Evolutionary conservation across 2,329 filamentous ascomycete genomes (phyloP), one percentile per base, ranked within the genome.

Genomic region (Botryotinia globosa): DNA sequence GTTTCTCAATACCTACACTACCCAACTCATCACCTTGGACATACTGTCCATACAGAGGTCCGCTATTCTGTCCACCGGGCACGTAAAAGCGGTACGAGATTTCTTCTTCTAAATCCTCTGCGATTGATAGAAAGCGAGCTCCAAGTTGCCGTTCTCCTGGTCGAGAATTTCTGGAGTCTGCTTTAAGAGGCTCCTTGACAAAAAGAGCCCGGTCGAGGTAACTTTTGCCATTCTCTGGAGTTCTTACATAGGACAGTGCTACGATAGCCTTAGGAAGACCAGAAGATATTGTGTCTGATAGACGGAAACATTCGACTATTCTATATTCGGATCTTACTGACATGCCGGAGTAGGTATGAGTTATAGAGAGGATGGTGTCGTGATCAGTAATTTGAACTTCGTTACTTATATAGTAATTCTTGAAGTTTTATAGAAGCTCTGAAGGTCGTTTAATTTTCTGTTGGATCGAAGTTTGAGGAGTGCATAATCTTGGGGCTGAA

Each of bases 91-190:
- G 59, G 25, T 16, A 18, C 14, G 14, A 16, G 20, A 42, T 42
- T 6, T 62, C 37, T 39, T 39, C 14, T 29, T 42, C 10, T 5
- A 42, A 5, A n/a, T 29, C 59, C 34, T 39, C 59, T n/a, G 22
- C 14, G 3, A 62, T 25, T 14, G 16, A n/a, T 16, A 39, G 10
- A n/a, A 62, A 62, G 5, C 34, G 25, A 18, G 9, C 22, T 39
- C 12, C 5, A 39, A 25, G 37, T 62, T 7, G 10, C 14, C 2
- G 14, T 62, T 4, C 25, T 25, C 4, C 12, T n/a, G 14, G 3
- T 0, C 37, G 1, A 62, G 22, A n/a, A n/a, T 4, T n/a, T 16
- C 3, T n/a, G 12, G n/a, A 1, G 0, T 8, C 51, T 29, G 2
- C 3, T 16, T 54, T 8, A 7, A 7, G 25, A 16, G 12, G 12